Conservation (phyloP, 208 protist genomes). For the Angomonas deanei region DNA sequence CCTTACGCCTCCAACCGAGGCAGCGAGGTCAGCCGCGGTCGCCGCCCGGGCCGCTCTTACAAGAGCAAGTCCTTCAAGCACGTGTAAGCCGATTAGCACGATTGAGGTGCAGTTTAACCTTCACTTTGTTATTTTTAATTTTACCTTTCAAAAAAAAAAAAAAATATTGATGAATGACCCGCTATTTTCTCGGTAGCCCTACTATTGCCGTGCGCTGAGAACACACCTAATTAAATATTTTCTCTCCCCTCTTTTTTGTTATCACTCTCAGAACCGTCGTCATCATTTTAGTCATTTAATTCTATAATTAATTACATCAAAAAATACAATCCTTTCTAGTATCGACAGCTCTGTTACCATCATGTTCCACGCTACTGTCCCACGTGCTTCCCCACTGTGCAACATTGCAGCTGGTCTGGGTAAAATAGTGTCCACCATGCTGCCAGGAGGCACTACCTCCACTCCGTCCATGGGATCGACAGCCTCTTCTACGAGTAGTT, state of each 20-base stretch:
- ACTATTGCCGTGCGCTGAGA: not conserved
- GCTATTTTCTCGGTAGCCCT: too few relatives aligned
- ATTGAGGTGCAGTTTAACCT: constrained; percentile 12
- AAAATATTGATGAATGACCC: too few relatives aligned
- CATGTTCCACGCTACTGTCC: constrained; percentile 10
- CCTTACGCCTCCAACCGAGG: constrained; percentile 78
- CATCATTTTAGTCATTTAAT: not conserved
- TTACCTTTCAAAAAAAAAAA: constrained; percentile 16
- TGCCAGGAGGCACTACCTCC: constrained; percentile 8
- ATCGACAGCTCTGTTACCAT: too few relatives aligned
- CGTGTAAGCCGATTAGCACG: constrained; percentile 53
- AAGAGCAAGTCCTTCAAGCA: constrained; percentile 70
- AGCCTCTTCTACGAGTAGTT: not conserved
- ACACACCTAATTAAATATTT: not conserved
- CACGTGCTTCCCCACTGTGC: constrained; percentile 20
- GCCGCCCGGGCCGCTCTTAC: constrained; percentile 84
- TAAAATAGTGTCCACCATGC: constrained; percentile 25
- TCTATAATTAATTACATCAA: not conserved
- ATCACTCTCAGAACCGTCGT: not conserved
- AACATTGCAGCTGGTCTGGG: constrained; percentile 51
- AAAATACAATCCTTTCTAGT: too few relatives aligned
- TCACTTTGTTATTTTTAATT: constrained; percentile 24
- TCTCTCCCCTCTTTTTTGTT: not conserved
- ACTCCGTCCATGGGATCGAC: not conserved
- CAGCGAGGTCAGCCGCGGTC: constrained; percentile 93